These are phyloP conservation scores for Globisporangium nunn DNA, from an alignment of 352 stramenopile species.

Conservation along the genomic window DNA sequence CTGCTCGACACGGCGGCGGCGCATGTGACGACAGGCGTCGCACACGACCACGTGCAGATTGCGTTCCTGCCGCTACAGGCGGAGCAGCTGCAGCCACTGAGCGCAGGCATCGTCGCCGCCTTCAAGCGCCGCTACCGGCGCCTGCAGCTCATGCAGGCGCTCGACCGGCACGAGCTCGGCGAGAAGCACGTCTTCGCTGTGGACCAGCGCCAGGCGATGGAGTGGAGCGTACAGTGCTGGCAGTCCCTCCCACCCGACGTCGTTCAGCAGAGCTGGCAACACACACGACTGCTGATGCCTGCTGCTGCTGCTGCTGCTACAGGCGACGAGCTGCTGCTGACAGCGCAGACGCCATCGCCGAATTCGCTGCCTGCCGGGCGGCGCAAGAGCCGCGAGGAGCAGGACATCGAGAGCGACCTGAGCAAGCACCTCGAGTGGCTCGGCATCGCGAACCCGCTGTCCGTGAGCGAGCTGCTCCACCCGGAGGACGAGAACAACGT, in stretches of 20 bases:
- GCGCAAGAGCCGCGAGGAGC: constrained; percentile 4
- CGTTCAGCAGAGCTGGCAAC: constrained; percentile 5
- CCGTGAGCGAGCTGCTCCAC: constrained; percentile 4
- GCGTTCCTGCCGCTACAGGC: constrained; percentile 9
- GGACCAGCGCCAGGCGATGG: constrained; percentile 15
- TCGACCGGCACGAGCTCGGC: constrained; percentile 16
- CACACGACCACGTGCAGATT: constrained; percentile 14
- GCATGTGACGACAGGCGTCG: constrained; percentile 10
- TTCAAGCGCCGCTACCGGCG: constrained; percentile 20
- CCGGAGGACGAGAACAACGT: constrained; percentile 9
- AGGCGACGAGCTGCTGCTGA: background rate
- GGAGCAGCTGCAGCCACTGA: constrained; percentile 15
- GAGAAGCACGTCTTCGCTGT: constrained; percentile 11
- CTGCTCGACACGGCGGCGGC: constrained; percentile 16
- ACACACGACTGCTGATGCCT: background rate
- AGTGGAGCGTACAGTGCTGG: constrained; percentile 11
- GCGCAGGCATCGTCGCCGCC: constrained; percentile 13
- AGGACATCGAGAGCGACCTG: constrained; percentile 4
- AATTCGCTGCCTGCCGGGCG: background rate
- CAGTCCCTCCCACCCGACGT: background rate
- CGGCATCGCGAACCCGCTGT: background rate
- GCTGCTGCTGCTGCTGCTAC: background rate
- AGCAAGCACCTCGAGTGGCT: constrained; percentile 11
- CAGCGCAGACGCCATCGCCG: background rate
- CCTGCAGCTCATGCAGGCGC: constrained; percentile 12